Evolutionary conservation across 1,284 basidiomycete genomes (phyloP).

Genomic region (Ceratobasidium sp.): DNA sequence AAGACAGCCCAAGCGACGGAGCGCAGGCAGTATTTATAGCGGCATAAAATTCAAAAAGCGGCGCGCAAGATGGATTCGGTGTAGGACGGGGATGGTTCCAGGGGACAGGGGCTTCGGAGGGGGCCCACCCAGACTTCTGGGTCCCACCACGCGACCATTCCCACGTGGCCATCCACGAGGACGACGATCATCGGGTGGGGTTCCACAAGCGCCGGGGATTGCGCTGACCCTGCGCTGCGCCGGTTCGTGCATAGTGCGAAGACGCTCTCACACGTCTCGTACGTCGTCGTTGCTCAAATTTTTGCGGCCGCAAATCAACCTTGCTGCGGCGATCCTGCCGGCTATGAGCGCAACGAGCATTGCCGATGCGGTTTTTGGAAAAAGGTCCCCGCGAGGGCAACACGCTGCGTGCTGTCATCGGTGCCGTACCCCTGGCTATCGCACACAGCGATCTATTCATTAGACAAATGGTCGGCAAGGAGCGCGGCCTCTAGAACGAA

Average conservation of each 20-base stretch:
- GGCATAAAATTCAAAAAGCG: neutral
- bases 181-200: constrained; percentile 39
- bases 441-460: neutral
- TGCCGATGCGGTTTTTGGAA: constrained; percentile 7
- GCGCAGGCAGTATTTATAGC: neutral
- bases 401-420: too few species aligned
- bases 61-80: neutral
- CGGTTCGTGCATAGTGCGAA: neutral
- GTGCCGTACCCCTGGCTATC: neutral
- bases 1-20: neutral
- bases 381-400: constrained; percentile 3
- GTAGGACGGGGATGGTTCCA: constrained; percentile 6
- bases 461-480: neutral
- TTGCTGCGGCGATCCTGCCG: neutral
- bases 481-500: constrained; percentile 12
- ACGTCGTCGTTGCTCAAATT: too few species aligned
- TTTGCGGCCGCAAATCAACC: too few species aligned
- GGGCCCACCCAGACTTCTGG: constrained; percentile 1
- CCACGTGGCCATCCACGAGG: constrained; percentile 42
- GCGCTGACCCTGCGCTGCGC: neutral
- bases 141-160: constrained; percentile 32
- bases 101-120: constrained; percentile 37
- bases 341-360: neutral
- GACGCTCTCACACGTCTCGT: too few species aligned
- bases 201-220: neutral